Conservation (phyloP, 169 alveolate species). For the Plasmodium coatneyi region DNA sequence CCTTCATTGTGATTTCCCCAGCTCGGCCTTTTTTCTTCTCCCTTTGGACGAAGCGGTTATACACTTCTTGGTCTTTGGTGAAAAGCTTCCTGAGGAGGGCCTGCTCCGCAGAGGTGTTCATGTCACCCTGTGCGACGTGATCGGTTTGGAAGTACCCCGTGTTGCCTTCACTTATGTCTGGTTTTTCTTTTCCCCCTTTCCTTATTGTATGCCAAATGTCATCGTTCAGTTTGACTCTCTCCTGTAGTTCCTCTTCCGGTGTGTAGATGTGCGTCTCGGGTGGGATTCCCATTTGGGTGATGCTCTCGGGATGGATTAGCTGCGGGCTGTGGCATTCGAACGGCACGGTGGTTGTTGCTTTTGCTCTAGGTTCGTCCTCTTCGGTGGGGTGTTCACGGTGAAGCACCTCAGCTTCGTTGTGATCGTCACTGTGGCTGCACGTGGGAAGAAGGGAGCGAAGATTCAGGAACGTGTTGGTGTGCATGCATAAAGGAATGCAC, state of each 20-base stretch:
- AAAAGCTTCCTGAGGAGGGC: constrained; percentile 2
- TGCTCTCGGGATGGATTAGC: background rate
- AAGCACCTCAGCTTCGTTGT: background rate
- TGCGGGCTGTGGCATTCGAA: constrained; percentile 8
- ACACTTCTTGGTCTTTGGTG: constrained; percentile 24
- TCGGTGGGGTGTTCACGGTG: background rate
- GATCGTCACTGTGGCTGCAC: background rate
- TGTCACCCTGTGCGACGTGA: background rate
- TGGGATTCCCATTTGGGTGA: constrained; percentile 1
- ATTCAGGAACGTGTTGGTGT: background rate
- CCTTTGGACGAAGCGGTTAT: constrained; percentile 79
- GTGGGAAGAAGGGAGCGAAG: background rate
- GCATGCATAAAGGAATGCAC: background rate
- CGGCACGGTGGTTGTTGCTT: background rate
- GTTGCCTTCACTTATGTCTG: background rate
- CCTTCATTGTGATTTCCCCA: constrained; percentile 89
- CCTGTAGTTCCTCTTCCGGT: constrained; percentile 39
- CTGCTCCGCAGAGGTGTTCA: background rate
- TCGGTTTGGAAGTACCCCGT: background rate
- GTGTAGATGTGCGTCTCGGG: background rate
- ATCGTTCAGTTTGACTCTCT: constrained; percentile 32
- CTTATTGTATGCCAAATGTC: background rate
- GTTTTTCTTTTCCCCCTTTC: background rate
- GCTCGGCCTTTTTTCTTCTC: constrained; percentile 84
- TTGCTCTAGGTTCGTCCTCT: constrained; percentile 5